Base-by-base conservation (phyloP, 2,329 filamentous ascomycete genomes). In the Aspergillus pseudoterreus region DNA sequence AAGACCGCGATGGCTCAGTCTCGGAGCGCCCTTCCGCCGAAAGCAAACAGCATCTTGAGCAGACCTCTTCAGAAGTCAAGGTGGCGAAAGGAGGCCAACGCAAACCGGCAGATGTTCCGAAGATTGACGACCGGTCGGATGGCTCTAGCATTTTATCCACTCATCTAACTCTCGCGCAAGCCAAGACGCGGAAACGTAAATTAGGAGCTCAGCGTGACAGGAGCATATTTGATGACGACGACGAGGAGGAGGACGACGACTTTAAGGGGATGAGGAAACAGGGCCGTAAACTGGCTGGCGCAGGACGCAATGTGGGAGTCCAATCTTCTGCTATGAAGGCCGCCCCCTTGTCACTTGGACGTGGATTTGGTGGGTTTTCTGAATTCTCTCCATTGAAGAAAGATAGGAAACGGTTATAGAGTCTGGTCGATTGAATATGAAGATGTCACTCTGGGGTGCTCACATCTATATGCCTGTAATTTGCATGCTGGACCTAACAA, bases 301-400 rank as follows among this genome's bases (percentile, higher is more conserved):
- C 51, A 35, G 60, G 59, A 12, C 57, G 60, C 12, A 60, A 46
- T 43, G 8, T 12, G 27, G 39, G 19, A 38, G 39, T 19, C 50
- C 45, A 56, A 51, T 22, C 32, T 22, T 50, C 48, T 41, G 43
- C 33, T 35, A 17, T 35, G 15, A 50, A 27, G 11, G 49, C 42
- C 17, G 32, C 30, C 6, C 33, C 52, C 47, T 45, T 56, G 36
- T 33, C 38, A 30, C 52, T 50, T 5, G 46, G 52, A 10, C 55
- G 70, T 22, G 71, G 69, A 1, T 67, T 78, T 43, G 63, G 80
- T 71, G 61, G 51, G 0, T 82, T 86, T 56, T 75, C 77, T 11
- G 73, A 72, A 44, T 90, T 91, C 66, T 90, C 87, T 15, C 87
- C 87, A 6, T 71, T 91, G 53, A 91, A 91, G 73, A 81, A 81